Percentiles rank a stretch among this genome's conserved stretches.
These are phyloP conservation scores for Daldinia grandis DNA, from an alignment of 495 filamentous ascomycete genomes.

Conservation along the genomic window DNA sequence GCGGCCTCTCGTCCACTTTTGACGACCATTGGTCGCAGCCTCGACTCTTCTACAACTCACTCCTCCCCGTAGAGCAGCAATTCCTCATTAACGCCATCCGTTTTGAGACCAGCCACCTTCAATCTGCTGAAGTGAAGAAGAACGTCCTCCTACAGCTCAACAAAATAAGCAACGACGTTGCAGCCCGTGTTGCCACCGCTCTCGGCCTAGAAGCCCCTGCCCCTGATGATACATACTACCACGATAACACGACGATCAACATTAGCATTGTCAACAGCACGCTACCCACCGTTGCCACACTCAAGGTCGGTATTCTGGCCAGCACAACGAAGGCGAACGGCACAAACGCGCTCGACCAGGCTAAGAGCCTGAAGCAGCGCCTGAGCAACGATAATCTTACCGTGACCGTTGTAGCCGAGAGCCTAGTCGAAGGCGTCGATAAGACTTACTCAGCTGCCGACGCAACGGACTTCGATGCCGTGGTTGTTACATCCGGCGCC, in stretches of 20 bases:
- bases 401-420: slow-evolving; percentile 70
- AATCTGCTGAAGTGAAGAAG: slow-evolving; percentile 62
- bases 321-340: slow-evolving; percentile 42
- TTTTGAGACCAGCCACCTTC: slow-evolving; percentile 72
- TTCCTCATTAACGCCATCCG: slow-evolving; percentile 81
- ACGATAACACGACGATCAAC: slow-evolving; percentile 70
- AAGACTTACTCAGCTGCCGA: slow-evolving; percentile 77
- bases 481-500: slow-evolving; percentile 68
- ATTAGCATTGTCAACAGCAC: slow-evolving; percentile 68
- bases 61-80: slow-evolving; percentile 74
- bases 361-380: slow-evolving; percentile 53
- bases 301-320: slow-evolving; percentile 74
- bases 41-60: slow-evolving; percentile 80
- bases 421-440: slow-evolving; percentile 63
- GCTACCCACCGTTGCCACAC: slow-evolving; percentile 66
- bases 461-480: slow-evolving; percentile 74
- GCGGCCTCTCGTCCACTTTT: slow-evolving; percentile 70
- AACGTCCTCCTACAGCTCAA: slow-evolving; percentile 78
- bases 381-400: slow-evolving; percentile 61
- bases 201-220: slow-evolving; percentile 65
- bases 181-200: slow-evolving; percentile 69
- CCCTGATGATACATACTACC: slow-evolving; percentile 72
- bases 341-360: slow-evolving; percentile 55
- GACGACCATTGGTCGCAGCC: slow-evolving; percentile 80
- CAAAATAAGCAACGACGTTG: slow-evolving; percentile 73